Evolutionary conservation across 1,284 basidiomycete genomes (phyloP), one percentile per base, ranked within the genome.

Genomic region (Fomitopsis palustris): DNA sequence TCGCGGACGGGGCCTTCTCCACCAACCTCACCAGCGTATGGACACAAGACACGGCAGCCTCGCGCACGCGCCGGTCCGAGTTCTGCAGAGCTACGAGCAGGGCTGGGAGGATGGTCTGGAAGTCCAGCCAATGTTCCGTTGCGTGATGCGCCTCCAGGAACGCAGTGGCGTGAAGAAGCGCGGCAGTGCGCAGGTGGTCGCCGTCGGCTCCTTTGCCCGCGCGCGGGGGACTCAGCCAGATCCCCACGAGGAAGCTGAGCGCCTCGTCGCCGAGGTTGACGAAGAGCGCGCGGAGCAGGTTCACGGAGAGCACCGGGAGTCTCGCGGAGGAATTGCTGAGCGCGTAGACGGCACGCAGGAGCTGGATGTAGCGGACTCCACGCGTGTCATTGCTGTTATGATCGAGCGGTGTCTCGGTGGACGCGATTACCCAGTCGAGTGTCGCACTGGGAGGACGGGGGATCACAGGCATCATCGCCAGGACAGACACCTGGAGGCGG

Each of bases 31-130:
- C 70, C 45, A 88, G 67, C 6, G 80, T 73, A 4, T 78, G 77
- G 17, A 98, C 72, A 51, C 87, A 86, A 51, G 81, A 81, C n/a
- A 89, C 70, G 5, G 88, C 88, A 23, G 84, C 85, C 54, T 80
- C 75, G 23, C 94, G 82, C 16, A 89, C 74, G 4, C 69, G 63
- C 56, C 72, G 80, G 52, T 85, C 82, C 0, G 67, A 59, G 64
- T 85, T 79, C 63, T 84, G 80, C 3, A 96, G 67, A 3, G 86
- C 84, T 9, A 90, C 78, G 1, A 98, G 75, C 12, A 97, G 69
- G 0, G 87, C 79, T 0, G 95, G 96, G 1, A 98, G 69, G 14
- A 96, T 78, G 0, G 88, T 88, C 75, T 98, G 96, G 78, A 96
- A 96, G 72, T 98, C 86, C 0, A 87, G 69, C 27, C 80, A 81